Evolutionary conservation across 169 alveolate genomes (phyloP), one percentile per base, ranked within the genome.

Genomic region (Fabrea salina): DNA sequence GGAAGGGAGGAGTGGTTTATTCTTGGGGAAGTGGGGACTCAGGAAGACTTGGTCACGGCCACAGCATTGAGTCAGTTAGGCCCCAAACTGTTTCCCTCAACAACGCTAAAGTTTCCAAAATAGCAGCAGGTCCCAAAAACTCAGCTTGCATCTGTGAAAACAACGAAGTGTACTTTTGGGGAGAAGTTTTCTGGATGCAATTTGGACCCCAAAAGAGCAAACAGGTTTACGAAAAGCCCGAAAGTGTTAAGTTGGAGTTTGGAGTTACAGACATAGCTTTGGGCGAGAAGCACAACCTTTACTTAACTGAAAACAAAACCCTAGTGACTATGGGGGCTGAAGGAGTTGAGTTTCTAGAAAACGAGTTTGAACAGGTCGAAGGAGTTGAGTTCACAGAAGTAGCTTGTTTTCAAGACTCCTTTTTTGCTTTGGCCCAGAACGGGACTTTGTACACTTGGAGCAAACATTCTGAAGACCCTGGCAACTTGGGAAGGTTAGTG

Each of bases 141-240:
- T 61, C 92, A 41, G 57, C 87, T 16, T 89, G 89, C 0, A 51
- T 89, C 13, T 90, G 79, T 59, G 75, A 76, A n/a, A 83, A 83
- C 4, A 91, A 86, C 3, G 33, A 75, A 11, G 35, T 87, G 27
- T 85, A 89, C 75, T 77, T 75, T 22, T 92, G 94, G 93, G 96
- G 96, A 11, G 58, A 68, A 0, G 85, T 82, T 22, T 22, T 61
- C 22, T n/a, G 44, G 4, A 40, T 68, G 7, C 7, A 56, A 41
- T 58, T 78, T 5, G 84, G 84, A 25, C 70, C 30, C 2, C 82
- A 61, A 13, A 16, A 13, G 16, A 1, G 13, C 50, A 8, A 22
- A 6, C 8, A 19, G 13, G 13, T n/a, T 54, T 61, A 16, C 25
- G 74, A 61, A 7, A 61, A 61, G 32, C 50, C 53, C 19, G 50